Base-by-base conservation (phyloP, 164 flowering plant genomes). In the Liriodendron chinense region DNA sequence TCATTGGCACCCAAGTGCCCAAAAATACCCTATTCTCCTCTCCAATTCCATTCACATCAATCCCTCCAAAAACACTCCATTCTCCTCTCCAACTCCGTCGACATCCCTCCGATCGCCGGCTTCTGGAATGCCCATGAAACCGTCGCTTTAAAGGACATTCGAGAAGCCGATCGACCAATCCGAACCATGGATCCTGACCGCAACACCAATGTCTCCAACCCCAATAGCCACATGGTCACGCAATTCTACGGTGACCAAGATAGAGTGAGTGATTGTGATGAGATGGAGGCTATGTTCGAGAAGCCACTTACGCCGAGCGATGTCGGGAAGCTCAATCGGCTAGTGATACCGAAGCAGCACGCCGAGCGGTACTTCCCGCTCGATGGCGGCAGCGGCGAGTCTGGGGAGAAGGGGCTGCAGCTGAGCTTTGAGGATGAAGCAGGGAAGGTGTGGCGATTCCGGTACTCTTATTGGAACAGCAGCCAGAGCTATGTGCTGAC, bases 401-500 rank as follows among this genome's bases (percentile, higher is more conserved):
- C 87, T 18, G 88, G 70, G 3, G 91, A 88, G 25, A 88, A 85
- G 66, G 97, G 96, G 2, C 26, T 87, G 78, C 77, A 90, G 24
- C 88, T 94, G 74, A 83, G 87, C 69, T 94, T 94, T 83, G 96
- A 94, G 78, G 95, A 93, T 71, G 95, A 92, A 83, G 65, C 79
- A 0, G 96, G 94, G 12, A 90, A 90, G 85, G 25, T 75, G 16
- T 92, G 98, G 98, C 73, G 89, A 73, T 92, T 94, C 70, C 81
- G 98, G 10, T 94, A 94, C 86, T 91, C 96, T 1, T 94, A 94
- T 71, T 94, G 98, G 98, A 94, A 87, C 77, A 91, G 96, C 75
- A 94, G 98, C 82, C 98, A 94, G 73, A 92, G 98, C 88, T 94
- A 94, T 77, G 98, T 94, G 10, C 70, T 94, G 69, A 94, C 98